These are phyloP conservation scores for Sphagnum fallax DNA, from an alignment of 228 moss, liverwort and hornwort genomes.

Conservation along the genomic window DNA sequence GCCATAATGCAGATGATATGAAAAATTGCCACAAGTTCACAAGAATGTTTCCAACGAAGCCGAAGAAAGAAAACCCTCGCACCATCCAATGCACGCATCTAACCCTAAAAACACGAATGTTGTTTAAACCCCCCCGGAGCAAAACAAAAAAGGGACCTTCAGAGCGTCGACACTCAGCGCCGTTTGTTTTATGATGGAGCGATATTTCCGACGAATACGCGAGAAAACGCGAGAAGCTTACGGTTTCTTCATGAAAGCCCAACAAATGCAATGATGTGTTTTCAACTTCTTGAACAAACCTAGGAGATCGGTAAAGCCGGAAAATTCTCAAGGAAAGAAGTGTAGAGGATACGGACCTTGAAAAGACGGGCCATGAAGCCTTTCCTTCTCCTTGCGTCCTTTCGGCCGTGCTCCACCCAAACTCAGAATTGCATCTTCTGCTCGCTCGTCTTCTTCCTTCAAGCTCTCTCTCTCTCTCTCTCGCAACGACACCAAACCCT, in stretches of 20 bases:
- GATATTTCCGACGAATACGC: too few relatives aligned
- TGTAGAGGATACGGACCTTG: conserved; percentile 19
- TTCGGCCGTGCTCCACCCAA: too few relatives aligned
- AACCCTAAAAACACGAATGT: neutral
- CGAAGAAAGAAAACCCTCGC: neutral
- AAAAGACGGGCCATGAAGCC: conserved; percentile 46
- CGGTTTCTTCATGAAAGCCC: neutral
- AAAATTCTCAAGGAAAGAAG: neutral
- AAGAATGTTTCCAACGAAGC: neutral
- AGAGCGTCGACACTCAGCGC: neutral
- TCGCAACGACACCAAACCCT: too few relatives aligned
- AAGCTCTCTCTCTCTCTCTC: neutral
- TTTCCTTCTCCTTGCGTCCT: neutral
- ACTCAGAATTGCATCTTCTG: too few relatives aligned
- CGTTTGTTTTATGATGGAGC: neutral
- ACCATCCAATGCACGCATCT: neutral
- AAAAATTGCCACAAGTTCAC: neutral
- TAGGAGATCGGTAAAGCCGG: neutral
- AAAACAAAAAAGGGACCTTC: neutral
- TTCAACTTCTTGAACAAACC: too few relatives aligned
- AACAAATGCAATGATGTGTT: neutral
- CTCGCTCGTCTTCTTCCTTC: neutral
- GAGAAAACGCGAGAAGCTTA: too few relatives aligned
- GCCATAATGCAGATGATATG: conserved; percentile 2
- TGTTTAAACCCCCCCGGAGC: too few relatives aligned